phyloP scores from a whole-genome alignment of 192 early-diverging fungal species.

The Gonapodya prolifera region DNA sequence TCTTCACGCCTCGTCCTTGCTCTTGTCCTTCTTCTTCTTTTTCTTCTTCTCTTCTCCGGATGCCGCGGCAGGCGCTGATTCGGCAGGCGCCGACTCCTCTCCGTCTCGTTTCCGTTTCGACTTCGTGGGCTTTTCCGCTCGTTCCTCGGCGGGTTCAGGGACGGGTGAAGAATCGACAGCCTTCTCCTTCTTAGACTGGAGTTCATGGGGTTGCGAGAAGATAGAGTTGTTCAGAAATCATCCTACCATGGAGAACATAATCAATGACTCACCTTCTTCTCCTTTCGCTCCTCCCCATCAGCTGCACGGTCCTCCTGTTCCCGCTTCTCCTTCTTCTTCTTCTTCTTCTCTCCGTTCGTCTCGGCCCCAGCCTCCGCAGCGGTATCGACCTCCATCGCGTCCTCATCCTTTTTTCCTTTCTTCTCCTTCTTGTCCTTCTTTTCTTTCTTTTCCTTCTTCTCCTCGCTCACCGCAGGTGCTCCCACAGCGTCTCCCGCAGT shows the following conservation, averaged over 20 bases:
- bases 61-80: background rate
- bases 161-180: conserved; percentile 29
- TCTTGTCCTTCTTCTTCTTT: conserved; percentile 11
- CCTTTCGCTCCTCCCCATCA: conserved; percentile 25
- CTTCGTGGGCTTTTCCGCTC: conserved; percentile 38
- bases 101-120: conserved; percentile 30
- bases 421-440: no score
- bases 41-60: conserved; percentile 24
- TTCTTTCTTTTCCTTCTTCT: conserved; percentile 17
- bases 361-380: conserved; percentile 15
- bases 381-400: background rate
- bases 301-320: conserved; percentile 25
- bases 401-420: conserved; percentile 9
- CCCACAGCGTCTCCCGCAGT: conserved; percentile 21
- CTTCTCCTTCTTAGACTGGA: conserved; percentile 25
- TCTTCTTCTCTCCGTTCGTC: conserved; percentile 14
- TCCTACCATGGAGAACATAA: conserved; percentile 29
- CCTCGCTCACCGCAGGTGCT: conserved; percentile 32
- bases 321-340: conserved; percentile 22
- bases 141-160: conserved; percentile 36
- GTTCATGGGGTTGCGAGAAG: no score
- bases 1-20: no score
- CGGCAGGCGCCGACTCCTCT: conserved; percentile 14
- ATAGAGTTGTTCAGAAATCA: no score
- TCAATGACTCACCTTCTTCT: conserved; percentile 27